Evolutionary conservation across 1,284 basidiomycete species (phyloP).

Genomic region (Cutaneotrichosporon arboriforme): DNA sequence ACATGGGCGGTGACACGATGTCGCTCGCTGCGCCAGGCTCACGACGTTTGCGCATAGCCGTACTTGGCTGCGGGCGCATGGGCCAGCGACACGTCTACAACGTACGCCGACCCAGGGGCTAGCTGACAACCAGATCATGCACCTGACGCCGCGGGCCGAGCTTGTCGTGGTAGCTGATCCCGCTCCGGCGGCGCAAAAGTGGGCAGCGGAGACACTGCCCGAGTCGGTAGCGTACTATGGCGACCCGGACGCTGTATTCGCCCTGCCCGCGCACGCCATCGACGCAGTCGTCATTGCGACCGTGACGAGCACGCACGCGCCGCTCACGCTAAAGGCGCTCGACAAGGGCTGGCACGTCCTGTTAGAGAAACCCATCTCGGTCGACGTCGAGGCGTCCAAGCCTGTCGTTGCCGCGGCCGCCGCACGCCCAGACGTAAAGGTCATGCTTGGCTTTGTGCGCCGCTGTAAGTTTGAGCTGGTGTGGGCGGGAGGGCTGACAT

Average conservation of each 20-base stretch:
- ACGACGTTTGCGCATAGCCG: slow-evolving; percentile 14
- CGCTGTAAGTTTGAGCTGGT: slow-evolving; percentile 8
- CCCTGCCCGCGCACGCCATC: slow-evolving; percentile 11
- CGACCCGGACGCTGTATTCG: slow-evolving; percentile 4
- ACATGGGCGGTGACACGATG: no score
- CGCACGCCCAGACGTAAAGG: slow-evolving; percentile 25
- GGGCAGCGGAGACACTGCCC: slow-evolving; percentile 14
- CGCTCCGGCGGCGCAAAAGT: not conserved
- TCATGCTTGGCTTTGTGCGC: slow-evolving; percentile 34
- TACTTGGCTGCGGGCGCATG: slow-evolving; percentile 30
- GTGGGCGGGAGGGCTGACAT: no score
- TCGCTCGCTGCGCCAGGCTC: no score
- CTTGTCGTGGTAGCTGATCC: slow-evolving; percentile 25
- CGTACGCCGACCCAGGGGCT: not conserved
- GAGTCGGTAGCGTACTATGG: not conserved
- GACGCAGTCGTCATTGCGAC: slow-evolving; percentile 30
- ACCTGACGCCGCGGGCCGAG: slow-evolving; percentile 20
- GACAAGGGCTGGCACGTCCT: slow-evolving; percentile 31
- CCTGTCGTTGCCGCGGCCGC: slow-evolving; percentile 26
- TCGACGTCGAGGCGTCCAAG: slow-evolving; percentile 25
- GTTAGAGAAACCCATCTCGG: slow-evolving; percentile 38
- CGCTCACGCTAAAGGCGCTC: slow-evolving; percentile 21
- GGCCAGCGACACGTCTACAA: slow-evolving; percentile 25
- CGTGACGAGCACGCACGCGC: slow-evolving; percentile 24
- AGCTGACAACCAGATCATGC: slow-evolving; percentile 11